Base-by-base conservation (phyloP, 257 asterid species). In the Voacanga thouarsii region DNA sequence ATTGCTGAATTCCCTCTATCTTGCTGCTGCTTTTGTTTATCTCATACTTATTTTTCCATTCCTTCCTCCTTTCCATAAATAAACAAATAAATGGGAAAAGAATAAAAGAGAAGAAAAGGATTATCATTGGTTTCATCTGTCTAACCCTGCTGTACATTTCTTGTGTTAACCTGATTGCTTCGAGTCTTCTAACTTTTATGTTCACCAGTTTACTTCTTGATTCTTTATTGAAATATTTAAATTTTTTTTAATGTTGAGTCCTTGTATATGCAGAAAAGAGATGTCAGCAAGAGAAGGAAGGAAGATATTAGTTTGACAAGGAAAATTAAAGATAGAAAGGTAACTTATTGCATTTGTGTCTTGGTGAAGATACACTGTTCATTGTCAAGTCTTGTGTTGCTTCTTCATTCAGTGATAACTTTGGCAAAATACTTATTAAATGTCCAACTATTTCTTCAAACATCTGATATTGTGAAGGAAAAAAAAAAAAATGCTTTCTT, bases 281-380 rank as follows among this genome's bases (percentile, higher is more conserved):
- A 94, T 80, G 83, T 80, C 65, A 86, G 81, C 90, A 90, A 84
- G 92, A 91, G 93, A 83, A 87, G 91, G 86, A 93, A 95, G 82
- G 97, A 93, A 39, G 98, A 95, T 67, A 72, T 87, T 70, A 88
- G 68, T 75, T 77, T 74, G 61, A 28, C 88, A 72, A 86, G 94
- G 88, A 95, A 87, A 88, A 83, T 44, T 59, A 95, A 90, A 85
- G 99, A 95, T 45, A 86, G 89, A 85, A 93, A 93, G 92, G 99
- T 91, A 69, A 80, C 50, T 55, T 44, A 33, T 80, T 75, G 65
- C 37, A 24, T 21, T 37, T 12, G n/a, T 67, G 47, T 41, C 44
- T 67, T 23, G 53, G 30, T 41, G 51, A 67, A 39, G 9, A 21
- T 55, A 67, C 16, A 19, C 50, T 37, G 50, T 67, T 11, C 72